phyloP scores from a whole-genome alignment of 495 filamentous ascomycete species.

The Opeltia flavorubescens region DNA sequence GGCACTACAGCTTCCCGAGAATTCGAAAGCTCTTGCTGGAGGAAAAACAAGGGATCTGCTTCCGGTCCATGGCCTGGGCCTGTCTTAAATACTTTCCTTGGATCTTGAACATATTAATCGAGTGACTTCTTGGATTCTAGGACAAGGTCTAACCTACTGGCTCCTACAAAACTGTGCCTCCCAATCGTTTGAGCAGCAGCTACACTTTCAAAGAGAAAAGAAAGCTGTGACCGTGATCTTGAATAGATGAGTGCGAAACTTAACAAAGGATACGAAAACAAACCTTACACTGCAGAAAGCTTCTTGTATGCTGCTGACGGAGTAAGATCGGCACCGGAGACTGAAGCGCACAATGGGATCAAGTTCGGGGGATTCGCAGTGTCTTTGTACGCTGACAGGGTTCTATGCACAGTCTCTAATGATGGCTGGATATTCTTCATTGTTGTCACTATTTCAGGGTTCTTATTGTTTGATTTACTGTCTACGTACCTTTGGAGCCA shows the following conservation, averaged over 20 bases:
- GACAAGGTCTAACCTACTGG: conserved; percentile 35
- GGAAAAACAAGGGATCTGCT: conserved; percentile 64
- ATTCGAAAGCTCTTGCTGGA: conserved; percentile 65
- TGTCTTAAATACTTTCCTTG: conserved; percentile 73
- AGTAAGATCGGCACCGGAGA: conserved; percentile 82
- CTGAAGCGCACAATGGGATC: conserved; percentile 71
- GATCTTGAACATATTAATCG: conserved; percentile 33
- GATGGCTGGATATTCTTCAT: conserved; percentile 33
- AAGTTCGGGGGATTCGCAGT: conserved; percentile 57
- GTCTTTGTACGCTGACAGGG: conserved; percentile 35
- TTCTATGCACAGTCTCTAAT: conserved; percentile 35
- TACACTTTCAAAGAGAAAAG: conserved; percentile 66
- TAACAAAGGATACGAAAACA: not conserved
- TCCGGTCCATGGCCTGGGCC: conserved; percentile 75
- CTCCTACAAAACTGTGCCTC: conserved; percentile 87
- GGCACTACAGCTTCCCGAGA: conserved; percentile 69
- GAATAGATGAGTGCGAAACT: not conserved
- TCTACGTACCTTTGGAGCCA: not conserved
- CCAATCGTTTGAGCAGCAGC: conserved; percentile 83
- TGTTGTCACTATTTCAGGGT: not conserved
- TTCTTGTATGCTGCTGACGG: conserved; percentile 87
- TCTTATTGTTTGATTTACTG: not conserved
- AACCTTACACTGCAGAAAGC: conserved; percentile 55
- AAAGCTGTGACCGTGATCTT: conserved; percentile 44
- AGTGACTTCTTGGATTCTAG: conserved; percentile 2